Percentiles rank a stretch among this genome's conserved stretches.
phyloP scores from a whole-genome alignment of 345 rosid genomes.

The Aethionema arabicum region DNA sequence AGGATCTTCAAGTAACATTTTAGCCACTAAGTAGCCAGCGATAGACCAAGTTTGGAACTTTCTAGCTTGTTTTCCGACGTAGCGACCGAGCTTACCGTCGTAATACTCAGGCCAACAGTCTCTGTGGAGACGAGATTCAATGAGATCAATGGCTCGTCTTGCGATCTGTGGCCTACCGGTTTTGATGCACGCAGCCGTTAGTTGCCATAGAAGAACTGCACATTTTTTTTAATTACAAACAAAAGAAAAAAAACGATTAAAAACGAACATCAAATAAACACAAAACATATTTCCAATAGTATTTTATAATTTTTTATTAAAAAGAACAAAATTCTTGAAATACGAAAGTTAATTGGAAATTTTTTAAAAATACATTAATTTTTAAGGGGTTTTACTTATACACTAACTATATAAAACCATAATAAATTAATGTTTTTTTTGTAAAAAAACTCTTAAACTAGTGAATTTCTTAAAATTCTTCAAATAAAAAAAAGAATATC shows the following conservation, averaged over 20 bases:
- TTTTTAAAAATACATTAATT: no score
- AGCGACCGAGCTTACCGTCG: slow-evolving; percentile 70
- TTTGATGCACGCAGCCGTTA: slow-evolving; percentile 78
- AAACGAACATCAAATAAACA: background rate
- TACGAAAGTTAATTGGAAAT: no score
- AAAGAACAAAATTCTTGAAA: no score
- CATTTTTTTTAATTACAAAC: background rate
- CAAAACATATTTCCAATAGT: no score
- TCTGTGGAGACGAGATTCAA: slow-evolving; percentile 60
- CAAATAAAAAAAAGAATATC: no score
- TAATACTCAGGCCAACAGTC: slow-evolving; percentile 83
- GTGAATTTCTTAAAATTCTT: no score
- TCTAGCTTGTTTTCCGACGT: slow-evolving; percentile 73
- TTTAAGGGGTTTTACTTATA: no score
- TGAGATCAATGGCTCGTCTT: slow-evolving; percentile 61
- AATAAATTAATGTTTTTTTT: no score
- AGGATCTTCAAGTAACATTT: slow-evolving; percentile 78
- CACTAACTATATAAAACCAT: no score
- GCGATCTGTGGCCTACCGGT: slow-evolving; percentile 82
- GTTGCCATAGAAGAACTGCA: slow-evolving; percentile 68
- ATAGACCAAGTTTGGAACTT: slow-evolving; percentile 76
- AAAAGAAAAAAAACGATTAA: slow-evolving; percentile 16
- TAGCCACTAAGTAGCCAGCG: slow-evolving; percentile 73
- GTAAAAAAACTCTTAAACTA: no score
- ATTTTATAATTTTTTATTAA: no score